These are phyloP conservation scores for Fraxinus floribunda DNA, from an alignment of 305 asterid species.

Conservation along the genomic window DNA sequence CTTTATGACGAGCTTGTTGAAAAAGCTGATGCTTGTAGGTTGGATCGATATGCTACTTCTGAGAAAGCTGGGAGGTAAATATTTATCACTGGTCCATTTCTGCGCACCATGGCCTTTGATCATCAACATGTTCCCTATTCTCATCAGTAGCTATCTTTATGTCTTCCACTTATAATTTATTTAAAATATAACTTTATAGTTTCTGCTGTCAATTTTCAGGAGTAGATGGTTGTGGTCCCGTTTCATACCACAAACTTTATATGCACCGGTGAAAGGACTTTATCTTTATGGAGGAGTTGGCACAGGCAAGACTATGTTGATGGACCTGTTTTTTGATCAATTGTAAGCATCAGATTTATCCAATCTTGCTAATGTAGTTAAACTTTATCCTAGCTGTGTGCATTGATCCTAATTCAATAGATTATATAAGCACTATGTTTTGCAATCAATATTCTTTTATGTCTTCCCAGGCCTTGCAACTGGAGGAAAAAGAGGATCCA, in stretches of 20 bases:
- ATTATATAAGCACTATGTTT: not conserved
- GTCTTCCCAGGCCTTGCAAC: slow-evolving; percentile 59
- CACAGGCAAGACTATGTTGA: slow-evolving; percentile 97
- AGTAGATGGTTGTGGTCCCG: slow-evolving; percentile 99
- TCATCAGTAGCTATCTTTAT: not conserved
- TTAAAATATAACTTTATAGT: not conserved
- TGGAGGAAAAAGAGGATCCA: slow-evolving; percentile 99
- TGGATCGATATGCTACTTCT: slow-evolving; percentile 77
- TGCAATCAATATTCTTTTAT: slow-evolving; percentile 11
- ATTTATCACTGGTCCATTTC: not conserved
- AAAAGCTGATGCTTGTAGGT: slow-evolving; percentile 65
- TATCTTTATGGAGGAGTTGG: slow-evolving; percentile 99
- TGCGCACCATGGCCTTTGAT: not conserved
- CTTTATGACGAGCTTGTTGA: slow-evolving; percentile 78
- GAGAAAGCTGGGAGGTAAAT: slow-evolving; percentile 69
- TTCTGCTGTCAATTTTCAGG: slow-evolving; percentile 38
- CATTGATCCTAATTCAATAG: slow-evolving; percentile 1
- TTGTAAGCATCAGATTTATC: slow-evolving; percentile 46
- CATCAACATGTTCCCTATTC: not conserved
- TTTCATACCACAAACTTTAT: slow-evolving; percentile 64
- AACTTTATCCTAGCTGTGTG: not conserved
- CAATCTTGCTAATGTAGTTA: slow-evolving; percentile 15
- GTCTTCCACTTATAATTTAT: not conserved
- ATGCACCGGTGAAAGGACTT: slow-evolving; percentile 87
- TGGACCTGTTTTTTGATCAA: slow-evolving; percentile 83